Conservation (phyloP, 108 stramenopile species). For the Phaeodactylum tricornutum region DNA sequence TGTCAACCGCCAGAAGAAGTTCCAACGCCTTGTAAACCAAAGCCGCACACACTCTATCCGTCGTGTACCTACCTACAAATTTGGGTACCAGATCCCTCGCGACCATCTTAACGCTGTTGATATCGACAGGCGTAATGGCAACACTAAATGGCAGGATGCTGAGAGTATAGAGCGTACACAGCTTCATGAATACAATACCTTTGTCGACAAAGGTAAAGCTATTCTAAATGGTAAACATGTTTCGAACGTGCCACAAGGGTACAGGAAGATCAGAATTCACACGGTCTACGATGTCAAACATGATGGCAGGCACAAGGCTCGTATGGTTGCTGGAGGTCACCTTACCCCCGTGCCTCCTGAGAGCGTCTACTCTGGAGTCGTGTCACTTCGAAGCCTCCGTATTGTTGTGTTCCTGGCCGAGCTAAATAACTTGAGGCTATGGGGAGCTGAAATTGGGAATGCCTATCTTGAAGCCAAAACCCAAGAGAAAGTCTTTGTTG, state of each 20-base stretch:
- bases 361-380: conserved; percentile 20
- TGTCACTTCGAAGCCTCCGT: conserved; percentile 9
- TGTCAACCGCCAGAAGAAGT: conserved; percentile 7
- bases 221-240: conserved; percentile 8
- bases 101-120: conserved; percentile 5
- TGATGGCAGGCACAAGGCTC: conserved; percentile 21
- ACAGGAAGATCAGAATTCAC: conserved; percentile 20
- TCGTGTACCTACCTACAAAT: conserved; percentile 7
- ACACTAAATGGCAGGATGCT: conserved; percentile 18
- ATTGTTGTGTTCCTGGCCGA: conserved; percentile 7
- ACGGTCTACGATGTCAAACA: conserved; percentile 28
- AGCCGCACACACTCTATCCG: conserved; percentile 1
- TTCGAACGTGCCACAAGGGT: conserved; percentile 3
- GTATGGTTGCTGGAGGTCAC: conserved; percentile 25
- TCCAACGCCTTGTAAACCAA: conserved; percentile 1
- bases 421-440: conserved; percentile 2
- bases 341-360: conserved; percentile 16
- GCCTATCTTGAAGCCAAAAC: conserved; percentile 13
- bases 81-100: conserved; percentile 13
- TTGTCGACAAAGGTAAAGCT: conserved; percentile 14
- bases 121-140: conserved; percentile 10
- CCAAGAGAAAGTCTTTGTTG: conserved; percentile 11
- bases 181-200: conserved; percentile 18
- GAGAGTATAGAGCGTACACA: conserved; percentile 6
- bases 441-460: conserved; percentile 14